Evolutionary conservation across 208 protist genomes (phyloP), one percentile per base, ranked within the genome.

Genomic region (Acanthamoeba healyi): DNA sequence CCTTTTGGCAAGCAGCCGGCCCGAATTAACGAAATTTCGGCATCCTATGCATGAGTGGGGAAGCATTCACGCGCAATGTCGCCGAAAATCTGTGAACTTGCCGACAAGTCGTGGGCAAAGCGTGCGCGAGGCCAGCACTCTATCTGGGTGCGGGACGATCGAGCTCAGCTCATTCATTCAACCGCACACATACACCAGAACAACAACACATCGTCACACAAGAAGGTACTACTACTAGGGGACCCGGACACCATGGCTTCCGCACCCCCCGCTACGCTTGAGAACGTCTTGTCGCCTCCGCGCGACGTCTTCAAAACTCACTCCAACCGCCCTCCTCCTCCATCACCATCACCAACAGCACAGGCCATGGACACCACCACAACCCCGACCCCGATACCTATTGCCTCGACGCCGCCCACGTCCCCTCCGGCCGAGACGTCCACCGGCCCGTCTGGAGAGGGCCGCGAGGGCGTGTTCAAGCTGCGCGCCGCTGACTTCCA

Each of bases 401-500:
- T 19, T 7, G 9, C 61, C 0, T n/a, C n/a, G n/a, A 34, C 61
- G 61, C 61, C 61, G 24, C n/a, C 61, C 29, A 15, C 22, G 24
- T 0, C 61, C 10, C n/a, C 32, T 3, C 61, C 61, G n/a, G 15
- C 22, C 61, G 24, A 63, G 26, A 9, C 61, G 12, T 7, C 24
- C 29, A 9, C 61, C 7, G 22, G 15, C n/a, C 61, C 24, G n/a
- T n/a, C n/a, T n/a, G n/a, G n/a, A 36, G n/a, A 38, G 61, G 67
- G 36, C 29, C 14, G 17, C 29, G 36, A 40, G 14, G 70, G 70
- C 22, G 40, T 26, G 17, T 49, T 79, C 70, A 22, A 79, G 70
- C 70, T 79, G n/a, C 42, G 9, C 6, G 70, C 70, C 70, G 19
- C 38, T n/a, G 70, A 79, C 70, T 79, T 79, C 38, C 38, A 79